These are phyloP conservation scores for Scytalidium lignicola DNA, from an alignment of 2,329 filamentous ascomycete species.

Conservation along the genomic window DNA sequence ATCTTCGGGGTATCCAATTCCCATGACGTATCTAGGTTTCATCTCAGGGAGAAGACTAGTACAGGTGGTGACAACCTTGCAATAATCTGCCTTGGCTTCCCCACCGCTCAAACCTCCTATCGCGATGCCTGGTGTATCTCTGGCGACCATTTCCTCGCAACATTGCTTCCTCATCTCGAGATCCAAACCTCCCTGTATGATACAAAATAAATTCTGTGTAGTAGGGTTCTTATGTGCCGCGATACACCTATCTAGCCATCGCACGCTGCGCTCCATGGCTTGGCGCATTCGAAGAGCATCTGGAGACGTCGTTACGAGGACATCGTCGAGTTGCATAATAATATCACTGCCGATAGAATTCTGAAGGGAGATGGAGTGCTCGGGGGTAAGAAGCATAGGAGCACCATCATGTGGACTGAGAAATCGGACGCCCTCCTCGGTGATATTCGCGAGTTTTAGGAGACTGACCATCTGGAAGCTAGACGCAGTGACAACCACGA, in stretches of 20 bases:
- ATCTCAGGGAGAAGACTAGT: constrained; percentile 78
- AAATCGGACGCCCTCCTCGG: constrained; percentile 90
- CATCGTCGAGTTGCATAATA: constrained; percentile 99
- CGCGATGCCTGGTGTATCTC: constrained; percentile 92
- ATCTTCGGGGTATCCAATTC: constrained; percentile 95
- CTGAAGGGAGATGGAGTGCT: constrained; percentile 93
- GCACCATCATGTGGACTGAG: constrained; percentile 92
- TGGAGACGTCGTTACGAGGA: constrained; percentile 91
- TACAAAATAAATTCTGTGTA: constrained; percentile 92
- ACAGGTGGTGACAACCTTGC: constrained; percentile 81
- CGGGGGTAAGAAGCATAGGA: constrained; percentile 94
- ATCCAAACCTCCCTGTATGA: constrained; percentile 94
- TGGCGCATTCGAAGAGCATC: constrained; percentile 84
- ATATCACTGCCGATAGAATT: constrained; percentile 98
- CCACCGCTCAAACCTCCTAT: constrained; percentile 94
- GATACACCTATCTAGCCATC: constrained; percentile 95
- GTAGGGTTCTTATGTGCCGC: constrained; percentile 79
- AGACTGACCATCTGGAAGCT: constrained; percentile 99
- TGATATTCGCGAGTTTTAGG: constrained; percentile 86
- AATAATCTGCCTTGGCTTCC: constrained; percentile 90
- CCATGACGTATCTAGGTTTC: constrained; percentile 99
- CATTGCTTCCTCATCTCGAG: constrained; percentile 80
- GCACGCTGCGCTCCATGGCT: constrained; percentile 88
- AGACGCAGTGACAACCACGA: constrained; percentile 9
- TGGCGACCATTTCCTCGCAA: constrained; percentile 77